These are phyloP conservation scores for Hymenoscyphus linearis DNA, from an alignment of 2,329 filamentous ascomycete species.

Conservation along the genomic window DNA sequence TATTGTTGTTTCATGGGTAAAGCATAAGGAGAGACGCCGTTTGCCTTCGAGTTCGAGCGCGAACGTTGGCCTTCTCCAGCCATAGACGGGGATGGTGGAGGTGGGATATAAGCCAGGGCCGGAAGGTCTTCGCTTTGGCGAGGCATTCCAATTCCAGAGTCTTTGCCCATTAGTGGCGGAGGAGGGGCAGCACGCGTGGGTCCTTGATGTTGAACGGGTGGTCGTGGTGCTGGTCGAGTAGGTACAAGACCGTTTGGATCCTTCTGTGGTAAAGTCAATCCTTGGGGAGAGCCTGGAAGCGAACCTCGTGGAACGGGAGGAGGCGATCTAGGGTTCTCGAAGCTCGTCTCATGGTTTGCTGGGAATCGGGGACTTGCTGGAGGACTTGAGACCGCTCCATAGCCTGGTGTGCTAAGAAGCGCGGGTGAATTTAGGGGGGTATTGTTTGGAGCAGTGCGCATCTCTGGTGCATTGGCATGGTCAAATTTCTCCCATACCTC, in stretches of 20 bases:
- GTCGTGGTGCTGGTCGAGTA: conserved; percentile 78
- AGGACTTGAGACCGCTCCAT: conserved; percentile 65
- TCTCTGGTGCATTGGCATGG: conserved; percentile 62
- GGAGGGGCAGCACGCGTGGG: conserved; percentile 54
- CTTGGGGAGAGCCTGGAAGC: conserved; percentile 21
- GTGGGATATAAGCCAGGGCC: conserved; percentile 31
- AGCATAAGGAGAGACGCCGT: conserved; percentile 41
- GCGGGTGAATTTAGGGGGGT: conserved; percentile 24
- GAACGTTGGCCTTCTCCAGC: conserved; percentile 61
- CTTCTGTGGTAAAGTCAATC: conserved; percentile 33
- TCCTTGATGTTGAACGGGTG: conserved; percentile 70
- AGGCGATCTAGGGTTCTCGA: conserved; percentile 91
- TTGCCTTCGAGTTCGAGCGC: conserved; percentile 61
- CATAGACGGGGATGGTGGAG: conserved; percentile 35
- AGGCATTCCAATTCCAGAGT: conserved; percentile 58
- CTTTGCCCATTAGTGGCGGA: conserved; percentile 52
- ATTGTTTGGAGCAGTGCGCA: conserved; percentile 36
- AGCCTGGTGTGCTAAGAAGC: conserved; percentile 49
- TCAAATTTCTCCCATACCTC: conserved; percentile 97
- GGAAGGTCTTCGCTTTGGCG: conserved; percentile 49
- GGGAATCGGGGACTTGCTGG: conserved; percentile 83
- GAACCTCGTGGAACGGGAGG: conserved; percentile 69
- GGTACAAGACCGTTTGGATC: conserved; percentile 62
- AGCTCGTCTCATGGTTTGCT: conserved; percentile 84
- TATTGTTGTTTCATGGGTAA: conserved; percentile 30